These are phyloP conservation scores for Cantharellus cinnabarinus DNA, from an alignment of 768 basidiomycete genomes.

Conservation along the genomic window DNA sequence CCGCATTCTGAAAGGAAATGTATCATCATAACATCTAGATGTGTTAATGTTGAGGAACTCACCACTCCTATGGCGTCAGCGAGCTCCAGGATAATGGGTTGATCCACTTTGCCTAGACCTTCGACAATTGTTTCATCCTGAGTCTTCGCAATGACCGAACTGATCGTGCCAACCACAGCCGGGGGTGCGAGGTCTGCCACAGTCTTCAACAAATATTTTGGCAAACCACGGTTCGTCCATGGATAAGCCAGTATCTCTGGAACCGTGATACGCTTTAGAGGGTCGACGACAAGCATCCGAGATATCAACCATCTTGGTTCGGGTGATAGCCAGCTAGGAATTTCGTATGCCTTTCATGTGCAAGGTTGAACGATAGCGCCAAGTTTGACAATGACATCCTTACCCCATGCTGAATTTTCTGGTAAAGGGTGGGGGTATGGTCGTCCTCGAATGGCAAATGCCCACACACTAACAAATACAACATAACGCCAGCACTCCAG, in stretches of 20 bases:
- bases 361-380: not conserved
- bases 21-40: not conserved
- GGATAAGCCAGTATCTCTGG: conserved; percentile 79
- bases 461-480: conserved; percentile 94
- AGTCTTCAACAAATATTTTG: conserved; percentile 41
- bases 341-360: conserved; percentile 29
- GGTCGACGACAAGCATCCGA: conserved; percentile 85
- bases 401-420: conserved; percentile 61
- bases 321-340: conserved; percentile 58
- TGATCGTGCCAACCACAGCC: conserved; percentile 44
- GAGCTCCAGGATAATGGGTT: conserved; percentile 73
- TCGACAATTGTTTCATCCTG: conserved; percentile 70
- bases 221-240: conserved; percentile 73
- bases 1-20: conserved; percentile 29
- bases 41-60: not conserved
- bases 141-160: conserved; percentile 40
- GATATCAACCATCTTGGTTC: conserved; percentile 66
- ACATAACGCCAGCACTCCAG: conserved; percentile 97
- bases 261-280: conserved; percentile 84
- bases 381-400: not conserved
- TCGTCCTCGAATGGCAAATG: conserved; percentile 94
- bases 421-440: conserved; percentile 77
- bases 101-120: conserved; percentile 80
- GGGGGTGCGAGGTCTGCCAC: conserved; percentile 25
- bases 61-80: conserved; percentile 38